Evolutionary conservation across 2,329 filamentous ascomycete genomes (phyloP), one percentile per base, ranked within the genome.

Genomic region (Aspergillus felis): DNA sequence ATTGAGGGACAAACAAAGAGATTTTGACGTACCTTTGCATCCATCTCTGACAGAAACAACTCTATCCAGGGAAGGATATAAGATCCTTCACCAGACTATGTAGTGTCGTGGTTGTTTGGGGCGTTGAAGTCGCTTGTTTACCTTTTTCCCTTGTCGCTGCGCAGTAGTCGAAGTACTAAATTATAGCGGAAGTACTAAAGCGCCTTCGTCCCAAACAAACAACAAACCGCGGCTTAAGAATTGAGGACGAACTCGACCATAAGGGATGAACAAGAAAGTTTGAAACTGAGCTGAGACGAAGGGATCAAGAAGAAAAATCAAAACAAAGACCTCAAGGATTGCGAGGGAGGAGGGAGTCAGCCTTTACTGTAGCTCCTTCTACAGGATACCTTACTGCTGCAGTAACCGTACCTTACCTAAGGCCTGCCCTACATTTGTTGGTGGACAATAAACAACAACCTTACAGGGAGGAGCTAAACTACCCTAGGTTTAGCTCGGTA

Each of bases 1-100:
- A 20, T 47, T 51, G 41, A 55, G 42, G 17, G 20, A 25, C 32
- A 63, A 67, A 54, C 53, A 52, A 55, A 61, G 61, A 58, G 66
- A 41, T 12, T 5, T 10, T 35, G 63, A 70, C 74, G 61, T 72
- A 80, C 78, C 72, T 79, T 79, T 61, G 76, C 77, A 68, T 80
- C 78, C 78, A 80, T 80, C 25, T 59, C 73, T 58, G 50, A 52
- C 42, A 20, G 49, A 35, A 50, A 12, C 32, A 32, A 54, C 41
- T 25, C 44, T 47, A 47, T 24, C 44, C 22, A 47, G 10, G 27
- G 29, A 49, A 60, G 52, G 49, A 49, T 32, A 46, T 52, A 50
- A 44, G 57, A 46, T 49, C 35, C 58, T 61, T 57, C 55, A 59
- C 50, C 56, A 58, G 54, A 62, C 48, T 47, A 56, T 48, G 49